A percentile compares a stretch with the other conserved stretches of the same genome.
These are phyloP conservation scores for Penicillium crustosum DNA, from an alignment of 2,329 filamentous ascomycete genomes.

Conservation along the genomic window DNA sequence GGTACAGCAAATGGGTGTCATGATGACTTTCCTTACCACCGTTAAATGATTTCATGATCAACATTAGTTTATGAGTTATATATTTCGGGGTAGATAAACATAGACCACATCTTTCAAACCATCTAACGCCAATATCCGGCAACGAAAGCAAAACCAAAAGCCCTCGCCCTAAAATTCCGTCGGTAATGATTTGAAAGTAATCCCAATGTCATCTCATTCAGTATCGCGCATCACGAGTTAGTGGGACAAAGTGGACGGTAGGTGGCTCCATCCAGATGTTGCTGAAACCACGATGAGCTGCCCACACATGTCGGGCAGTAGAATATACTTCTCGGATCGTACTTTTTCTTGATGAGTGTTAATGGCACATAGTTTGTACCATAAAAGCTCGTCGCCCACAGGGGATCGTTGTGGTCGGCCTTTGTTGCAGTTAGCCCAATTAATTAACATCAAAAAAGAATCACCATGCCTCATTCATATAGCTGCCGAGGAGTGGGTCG, in stretches of 20 bases:
- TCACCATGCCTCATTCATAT: slow-evolving; percentile 37
- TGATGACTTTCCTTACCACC: not conserved
- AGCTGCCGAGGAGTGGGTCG: slow-evolving; percentile 36
- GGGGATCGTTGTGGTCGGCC: slow-evolving; percentile 19
- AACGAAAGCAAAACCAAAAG: not conserved
- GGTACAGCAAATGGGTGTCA: not conserved
- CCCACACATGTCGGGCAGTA: not conserved
- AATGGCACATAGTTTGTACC: not conserved
- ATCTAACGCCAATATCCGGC: too few species aligned
- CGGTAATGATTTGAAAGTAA: not conserved
- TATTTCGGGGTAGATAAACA: not conserved
- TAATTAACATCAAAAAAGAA: not conserved
- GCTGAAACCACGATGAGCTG: not conserved
- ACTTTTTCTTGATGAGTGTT: not conserved
- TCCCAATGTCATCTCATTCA: not conserved
- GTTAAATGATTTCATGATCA: not conserved
- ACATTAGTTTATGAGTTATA: not conserved
- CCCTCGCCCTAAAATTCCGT: not conserved
- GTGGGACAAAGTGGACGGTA: slow-evolving; percentile 12
- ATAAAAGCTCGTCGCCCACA: slow-evolving; percentile 1
- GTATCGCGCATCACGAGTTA: not conserved
- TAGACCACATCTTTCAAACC: not conserved
- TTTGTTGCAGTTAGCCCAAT: not conserved
- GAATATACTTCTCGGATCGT: not conserved
- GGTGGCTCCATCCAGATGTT: not conserved